A percentile compares a stretch with the other conserved stretches of the same genome.
Evolutionary conservation across 2,329 filamentous ascomycete genomes (phyloP).

Genomic region (Zalaria obscura): DNA sequence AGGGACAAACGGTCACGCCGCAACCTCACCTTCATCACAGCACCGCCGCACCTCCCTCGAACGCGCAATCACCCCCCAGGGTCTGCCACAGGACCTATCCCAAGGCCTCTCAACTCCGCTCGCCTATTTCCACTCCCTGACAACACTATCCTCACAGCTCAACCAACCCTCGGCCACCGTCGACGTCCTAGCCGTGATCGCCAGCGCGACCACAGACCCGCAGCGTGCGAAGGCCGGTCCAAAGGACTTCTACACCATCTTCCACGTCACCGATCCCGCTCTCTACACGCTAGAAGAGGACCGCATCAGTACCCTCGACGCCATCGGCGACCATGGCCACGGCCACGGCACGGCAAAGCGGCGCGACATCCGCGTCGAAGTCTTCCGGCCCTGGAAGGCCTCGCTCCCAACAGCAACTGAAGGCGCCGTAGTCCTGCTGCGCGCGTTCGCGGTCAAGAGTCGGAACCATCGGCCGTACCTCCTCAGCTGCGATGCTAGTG

Average conservation of each 20-base stretch:
- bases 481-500: conserved; percentile 26
- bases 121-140: conserved; percentile 32
- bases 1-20: not conserved
- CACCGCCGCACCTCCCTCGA: not conserved
- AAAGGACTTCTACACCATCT: conserved; percentile 27
- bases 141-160: conserved; percentile 21
- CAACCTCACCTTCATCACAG: not conserved
- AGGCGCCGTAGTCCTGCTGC: conserved; percentile 31
- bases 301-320: no score
- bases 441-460: conserved; percentile 28
- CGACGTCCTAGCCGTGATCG: conserved; percentile 31
- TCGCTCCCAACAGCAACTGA: conserved; percentile 24
- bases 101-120: conserved; percentile 23
- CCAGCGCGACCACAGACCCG: conserved; percentile 16
- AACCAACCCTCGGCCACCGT: conserved; percentile 24
- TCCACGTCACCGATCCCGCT: conserved; percentile 26
- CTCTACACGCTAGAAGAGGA: conserved; percentile 3
- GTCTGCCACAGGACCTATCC: conserved; percentile 1
- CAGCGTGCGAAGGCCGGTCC: conserved; percentile 26
- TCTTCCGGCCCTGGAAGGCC: conserved; percentile 28
- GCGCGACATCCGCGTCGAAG: conserved; percentile 18
- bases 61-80: conserved; percentile 5
- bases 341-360: not conserved
- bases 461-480: conserved; percentile 21
- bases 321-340: not conserved